Evolutionary conservation across 495 filamentous ascomycete genomes (phyloP).

Genomic region (Neurospora sublineolata): DNA sequence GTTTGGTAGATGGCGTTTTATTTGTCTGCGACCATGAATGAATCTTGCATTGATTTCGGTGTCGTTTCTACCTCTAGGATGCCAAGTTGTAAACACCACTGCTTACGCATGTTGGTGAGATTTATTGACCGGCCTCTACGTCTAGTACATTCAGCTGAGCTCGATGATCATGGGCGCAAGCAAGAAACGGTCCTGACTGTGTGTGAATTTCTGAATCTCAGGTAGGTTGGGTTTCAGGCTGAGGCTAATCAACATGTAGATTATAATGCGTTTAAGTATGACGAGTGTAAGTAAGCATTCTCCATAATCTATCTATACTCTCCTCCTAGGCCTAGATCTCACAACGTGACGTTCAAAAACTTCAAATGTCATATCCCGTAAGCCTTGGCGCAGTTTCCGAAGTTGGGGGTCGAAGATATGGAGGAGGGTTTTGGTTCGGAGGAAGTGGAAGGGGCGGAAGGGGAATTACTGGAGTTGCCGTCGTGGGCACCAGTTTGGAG

Average conservation of each 20-base stretch:
- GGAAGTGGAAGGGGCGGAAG: background rate
- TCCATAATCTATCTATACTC: background rate
- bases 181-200: background rate
- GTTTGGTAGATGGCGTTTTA: too few relatives aligned
- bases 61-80: too few relatives aligned
- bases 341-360: background rate
- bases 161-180: background rate
- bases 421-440: background rate
- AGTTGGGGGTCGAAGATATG: background rate
- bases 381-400: slow-evolving; percentile 7
- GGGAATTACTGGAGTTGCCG: background rate
- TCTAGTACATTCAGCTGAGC: background rate
- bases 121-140: background rate
- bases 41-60: too few relatives aligned
- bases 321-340: background rate
- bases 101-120: background rate
- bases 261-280: background rate
- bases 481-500: slow-evolving; percentile 9
- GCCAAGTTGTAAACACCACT: background rate
- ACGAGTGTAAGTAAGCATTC: background rate
- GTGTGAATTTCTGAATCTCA: background rate
- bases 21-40: too few relatives aligned
- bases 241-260: background rate
- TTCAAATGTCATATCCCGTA: background rate
- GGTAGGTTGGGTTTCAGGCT: background rate